These are phyloP conservation scores for Alnus glutinosa DNA, from an alignment of 306 rosid species.

Conservation along the genomic window DNA sequence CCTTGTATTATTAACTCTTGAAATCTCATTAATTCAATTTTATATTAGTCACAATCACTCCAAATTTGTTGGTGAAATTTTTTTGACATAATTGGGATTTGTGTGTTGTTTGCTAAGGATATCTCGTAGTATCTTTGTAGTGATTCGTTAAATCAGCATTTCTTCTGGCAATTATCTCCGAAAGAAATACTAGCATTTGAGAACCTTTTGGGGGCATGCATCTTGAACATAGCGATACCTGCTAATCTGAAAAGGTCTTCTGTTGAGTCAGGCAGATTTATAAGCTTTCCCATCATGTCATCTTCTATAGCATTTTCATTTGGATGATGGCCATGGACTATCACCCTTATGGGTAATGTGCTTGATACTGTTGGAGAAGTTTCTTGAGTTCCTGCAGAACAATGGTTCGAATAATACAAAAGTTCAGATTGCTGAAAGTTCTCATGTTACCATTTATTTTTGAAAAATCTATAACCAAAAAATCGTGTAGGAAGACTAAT, in stretches of 20 bases:
- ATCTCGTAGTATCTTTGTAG: neutral
- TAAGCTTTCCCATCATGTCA: constrained; percentile 46
- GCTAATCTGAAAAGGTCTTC: constrained; percentile 65
- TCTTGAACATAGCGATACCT: constrained; percentile 51
- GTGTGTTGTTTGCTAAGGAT: neutral
- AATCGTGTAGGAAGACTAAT: neutral
- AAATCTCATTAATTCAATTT: neutral
- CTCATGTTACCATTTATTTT: constrained; percentile 5
- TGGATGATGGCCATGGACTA: constrained; percentile 69
- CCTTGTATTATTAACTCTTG: neutral
- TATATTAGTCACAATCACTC: neutral
- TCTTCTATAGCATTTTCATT: constrained; percentile 49
- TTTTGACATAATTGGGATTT: neutral
- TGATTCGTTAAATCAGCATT: neutral
- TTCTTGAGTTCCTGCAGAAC: constrained; percentile 41
- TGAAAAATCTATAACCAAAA: neutral
- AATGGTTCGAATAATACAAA: constrained; percentile 20
- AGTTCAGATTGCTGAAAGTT: constrained; percentile 10
- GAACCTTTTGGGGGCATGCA: constrained; percentile 24
- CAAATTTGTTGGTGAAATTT: neutral
- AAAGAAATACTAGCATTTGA: neutral
- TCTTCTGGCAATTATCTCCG: neutral
- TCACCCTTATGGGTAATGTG: constrained; percentile 50
- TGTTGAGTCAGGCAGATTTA: constrained; percentile 69
- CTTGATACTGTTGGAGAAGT: constrained; percentile 34